phyloP scores from a whole-genome alignment of 768 basidiomycete species.

The Hericium rajendrae region DNA sequence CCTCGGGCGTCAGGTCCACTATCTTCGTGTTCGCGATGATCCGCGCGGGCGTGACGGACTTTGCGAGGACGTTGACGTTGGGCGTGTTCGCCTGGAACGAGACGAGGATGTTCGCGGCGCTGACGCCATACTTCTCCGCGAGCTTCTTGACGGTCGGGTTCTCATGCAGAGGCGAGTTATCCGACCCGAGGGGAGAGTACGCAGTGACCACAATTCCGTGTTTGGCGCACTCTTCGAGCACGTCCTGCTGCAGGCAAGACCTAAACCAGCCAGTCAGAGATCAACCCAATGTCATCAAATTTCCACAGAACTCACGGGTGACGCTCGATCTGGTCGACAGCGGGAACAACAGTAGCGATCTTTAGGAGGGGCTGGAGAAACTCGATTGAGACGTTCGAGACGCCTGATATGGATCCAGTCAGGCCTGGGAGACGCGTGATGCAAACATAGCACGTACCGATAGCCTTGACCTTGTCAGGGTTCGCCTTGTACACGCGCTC shows the following conservation, averaged over 20 bases:
- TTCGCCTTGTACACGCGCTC: conserved; percentile 55
- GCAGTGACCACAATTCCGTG: conserved; percentile 67
- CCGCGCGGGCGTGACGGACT: conserved; percentile 27
- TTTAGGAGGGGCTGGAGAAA: conserved; percentile 54
- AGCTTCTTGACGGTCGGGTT: conserved; percentile 53
- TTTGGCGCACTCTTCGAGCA: conserved; percentile 47
- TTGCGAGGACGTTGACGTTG: conserved; percentile 30
- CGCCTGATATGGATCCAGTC: conserved; percentile 26
- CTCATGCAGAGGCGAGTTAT: conserved; percentile 54
- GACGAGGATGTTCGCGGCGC: conserved; percentile 58
- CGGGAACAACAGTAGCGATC: conserved; percentile 48
- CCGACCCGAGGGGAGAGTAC: conserved; percentile 73
- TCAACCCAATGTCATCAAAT: not conserved
- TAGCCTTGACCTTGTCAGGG: conserved; percentile 67
- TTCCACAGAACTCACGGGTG: conserved; percentile 41
- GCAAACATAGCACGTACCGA: conserved; percentile 34
- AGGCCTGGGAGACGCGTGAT: conserved; percentile 2
- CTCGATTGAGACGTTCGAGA: conserved; percentile 62
- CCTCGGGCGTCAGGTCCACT: conserved; percentile 51
- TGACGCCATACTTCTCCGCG: conserved; percentile 49
- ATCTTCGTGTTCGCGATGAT: conserved; percentile 38
- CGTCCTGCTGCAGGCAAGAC: conserved; percentile 56
- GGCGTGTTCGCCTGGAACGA: conserved; percentile 65
- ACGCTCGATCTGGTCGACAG: conserved; percentile 73
- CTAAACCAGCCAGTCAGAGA: conserved; percentile 19